Evolutionary conservation across 1,139 yeast genomes (phyloP).

Genomic region (Yamadazyma blattariae): DNA sequence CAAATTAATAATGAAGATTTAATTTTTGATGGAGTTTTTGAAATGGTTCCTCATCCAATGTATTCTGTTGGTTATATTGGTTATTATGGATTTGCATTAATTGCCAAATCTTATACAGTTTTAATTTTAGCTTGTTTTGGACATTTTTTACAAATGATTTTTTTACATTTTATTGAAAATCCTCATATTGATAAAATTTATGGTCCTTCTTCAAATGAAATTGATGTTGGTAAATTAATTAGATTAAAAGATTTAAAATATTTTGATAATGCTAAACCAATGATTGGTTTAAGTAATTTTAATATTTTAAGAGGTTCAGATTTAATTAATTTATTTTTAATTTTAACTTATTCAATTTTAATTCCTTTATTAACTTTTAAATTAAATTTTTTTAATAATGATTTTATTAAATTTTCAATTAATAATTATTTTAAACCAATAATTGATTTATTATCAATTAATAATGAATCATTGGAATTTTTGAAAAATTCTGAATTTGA

Average conservation of each 20-base stretch:
- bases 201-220: conserved; percentile 43
- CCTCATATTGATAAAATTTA: conserved; percentile 88
- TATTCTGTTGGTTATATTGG: conserved; percentile 89
- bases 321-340: conserved; percentile 50
- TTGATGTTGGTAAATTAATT: conserved; percentile 32
- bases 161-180: conserved; percentile 74
- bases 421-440: not conserved
- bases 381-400: conserved; percentile 3
- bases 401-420: conserved; percentile 10
- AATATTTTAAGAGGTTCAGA: conserved; percentile 67
- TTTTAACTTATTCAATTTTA: conserved; percentile 40
- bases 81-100: conserved; percentile 79
- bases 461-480: too few relatives aligned
- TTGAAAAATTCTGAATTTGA: not conserved
- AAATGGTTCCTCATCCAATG: conserved; percentile 93
- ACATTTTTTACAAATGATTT: conserved; percentile 76
- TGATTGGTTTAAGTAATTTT: conserved; percentile 64
- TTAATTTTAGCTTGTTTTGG: conserved; percentile 72
- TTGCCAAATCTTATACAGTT: conserved; percentile 73
- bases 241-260: conserved; percentile 44
- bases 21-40: conserved; percentile 88
- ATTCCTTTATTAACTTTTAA: conserved; percentile 45
- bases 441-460: too few relatives aligned
- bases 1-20: conserved; percentile 72
- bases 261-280: conserved; percentile 54